Evolutionary conservation across 345 rosid genomes (phyloP), one percentile per base, ranked within the genome.

Genomic region (Ceriops zippeliana): DNA sequence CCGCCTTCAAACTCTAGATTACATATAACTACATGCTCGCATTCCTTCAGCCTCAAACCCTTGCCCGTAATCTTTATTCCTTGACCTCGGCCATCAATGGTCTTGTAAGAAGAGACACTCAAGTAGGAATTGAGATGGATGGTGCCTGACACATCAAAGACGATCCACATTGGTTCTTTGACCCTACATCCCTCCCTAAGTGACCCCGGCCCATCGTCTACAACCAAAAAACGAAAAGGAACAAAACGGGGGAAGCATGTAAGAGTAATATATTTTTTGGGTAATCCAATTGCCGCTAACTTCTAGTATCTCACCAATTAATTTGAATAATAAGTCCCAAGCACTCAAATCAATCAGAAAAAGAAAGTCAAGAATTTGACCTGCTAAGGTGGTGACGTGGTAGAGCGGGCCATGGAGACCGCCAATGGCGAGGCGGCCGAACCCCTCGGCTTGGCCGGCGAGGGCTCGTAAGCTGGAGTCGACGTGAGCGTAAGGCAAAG

Each of bases 161-260:
- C 90, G 35, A 96, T 92, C 98, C 99, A 96, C 24, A 87, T 85
- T 20, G 95, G 96, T 70, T 92, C 98, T 72, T 85, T 87, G 49
- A 54, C 84, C 42, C 82, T 78, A 57, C 99, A 96, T 67, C 87
- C 98, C 27, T 87, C 85, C 27, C 97, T 83, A 51, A 92, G 79
- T 6, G 98, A 87, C 77, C 98, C 97, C 5, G 96, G 95, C 51
- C 95, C 99, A 47, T 90, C 97, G 70, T 92, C 99, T 96, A 54
- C 76, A 79, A 70, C 65, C 34, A n/a, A 66, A 60, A 5, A 62
- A 54, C 56, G 54, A 16, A 9, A 2, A 13, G 31, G 6, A 62
- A 22, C 28, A 54, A 13, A 26, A 22, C 11, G 59, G 30, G 35
- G 54, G 5, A 10, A 7, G 28, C 16, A 71, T 38, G 15, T 10